Evolutionary conservation across 129 eudicot species (phyloP).

Genomic region (Flaveria trinervia): DNA sequence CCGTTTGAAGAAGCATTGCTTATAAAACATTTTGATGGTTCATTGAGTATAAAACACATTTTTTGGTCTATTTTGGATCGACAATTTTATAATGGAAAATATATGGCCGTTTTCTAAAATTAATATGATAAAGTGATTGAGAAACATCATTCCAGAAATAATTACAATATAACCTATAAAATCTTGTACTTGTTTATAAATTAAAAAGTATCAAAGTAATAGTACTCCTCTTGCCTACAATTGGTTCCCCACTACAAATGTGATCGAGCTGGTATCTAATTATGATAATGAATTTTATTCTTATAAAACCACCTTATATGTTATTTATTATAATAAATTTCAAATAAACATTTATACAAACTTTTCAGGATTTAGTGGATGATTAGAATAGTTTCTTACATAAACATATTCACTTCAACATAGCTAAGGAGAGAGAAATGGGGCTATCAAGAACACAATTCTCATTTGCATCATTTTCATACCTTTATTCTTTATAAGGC

Average conservation of each 20-base stretch:
- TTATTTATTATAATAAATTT: neutral
- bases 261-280: conserved; percentile 7
- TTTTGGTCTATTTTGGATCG: too few relatives aligned
- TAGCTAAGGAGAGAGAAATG: conserved; percentile 21
- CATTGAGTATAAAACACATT: too few relatives aligned
- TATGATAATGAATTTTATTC: neutral
- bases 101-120: too few relatives aligned
- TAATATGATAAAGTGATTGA: too few relatives aligned
- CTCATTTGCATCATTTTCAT: conserved; percentile 26
- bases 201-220: neutral
- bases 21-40: too few relatives aligned
- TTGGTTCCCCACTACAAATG: conserved; percentile 14
- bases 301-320: neutral
- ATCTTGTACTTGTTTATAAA: too few relatives aligned
- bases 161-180: too few relatives aligned
- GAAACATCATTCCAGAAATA: too few relatives aligned
- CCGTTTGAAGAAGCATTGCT: too few relatives aligned
- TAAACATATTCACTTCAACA: conserved; percentile 17
- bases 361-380: neutral
- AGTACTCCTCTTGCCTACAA: neutral
- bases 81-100: too few relatives aligned
- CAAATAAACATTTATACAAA: neutral
- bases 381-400: conserved; percentile 16
- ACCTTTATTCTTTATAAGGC: conserved; percentile 28
- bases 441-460: conserved; percentile 36